A percentile compares a stretch with the other conserved stretches of the same genome.
These are phyloP conservation scores for Eremothecium cymbalariae DNA, from an alignment of 1,139 yeast genomes.

Conservation along the genomic window DNA sequence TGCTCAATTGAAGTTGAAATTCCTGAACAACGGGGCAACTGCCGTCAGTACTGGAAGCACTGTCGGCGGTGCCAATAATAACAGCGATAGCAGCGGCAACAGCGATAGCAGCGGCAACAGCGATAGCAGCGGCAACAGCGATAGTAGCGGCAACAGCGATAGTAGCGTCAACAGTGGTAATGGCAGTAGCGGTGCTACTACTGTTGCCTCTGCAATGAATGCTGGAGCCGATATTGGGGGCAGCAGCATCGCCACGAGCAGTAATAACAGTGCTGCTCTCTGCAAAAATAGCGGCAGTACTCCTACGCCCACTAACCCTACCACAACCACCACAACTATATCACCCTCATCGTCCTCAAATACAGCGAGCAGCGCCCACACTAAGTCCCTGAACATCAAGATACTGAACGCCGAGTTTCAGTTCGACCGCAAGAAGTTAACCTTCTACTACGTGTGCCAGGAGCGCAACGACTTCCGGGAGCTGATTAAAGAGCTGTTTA, in stretches of 20 bases:
- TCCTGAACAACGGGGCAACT: constrained; percentile 17
- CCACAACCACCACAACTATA: too few species aligned
- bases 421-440: constrained; percentile 87
- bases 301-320: constrained; percentile 4
- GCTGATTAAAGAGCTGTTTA: constrained; percentile 82
- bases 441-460: constrained; percentile 67
- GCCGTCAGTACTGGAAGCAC: constrained; percentile 5
- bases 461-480: constrained; percentile 89
- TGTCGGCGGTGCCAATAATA: constrained; percentile 1
- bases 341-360: too few species aligned
- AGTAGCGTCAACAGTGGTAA: constrained; percentile 4
- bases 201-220: not conserved
- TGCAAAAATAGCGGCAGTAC: constrained; percentile 1
- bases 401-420: constrained; percentile 82
- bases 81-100: constrained; percentile 6
- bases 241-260: not conserved
- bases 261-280: not conserved
- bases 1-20: constrained; percentile 32
- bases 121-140: too few species aligned
- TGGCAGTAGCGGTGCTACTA: constrained; percentile 4
- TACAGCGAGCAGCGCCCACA: too few species aligned
- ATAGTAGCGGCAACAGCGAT: too few species aligned
- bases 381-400: constrained; percentile 33
- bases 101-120: too few species aligned
- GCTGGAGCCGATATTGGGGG: not conserved